Evolutionary conservation across 495 filamentous ascomycete genomes (phyloP), one percentile per base, ranked within the genome.

Genomic region (Hamigera avellanea): DNA sequence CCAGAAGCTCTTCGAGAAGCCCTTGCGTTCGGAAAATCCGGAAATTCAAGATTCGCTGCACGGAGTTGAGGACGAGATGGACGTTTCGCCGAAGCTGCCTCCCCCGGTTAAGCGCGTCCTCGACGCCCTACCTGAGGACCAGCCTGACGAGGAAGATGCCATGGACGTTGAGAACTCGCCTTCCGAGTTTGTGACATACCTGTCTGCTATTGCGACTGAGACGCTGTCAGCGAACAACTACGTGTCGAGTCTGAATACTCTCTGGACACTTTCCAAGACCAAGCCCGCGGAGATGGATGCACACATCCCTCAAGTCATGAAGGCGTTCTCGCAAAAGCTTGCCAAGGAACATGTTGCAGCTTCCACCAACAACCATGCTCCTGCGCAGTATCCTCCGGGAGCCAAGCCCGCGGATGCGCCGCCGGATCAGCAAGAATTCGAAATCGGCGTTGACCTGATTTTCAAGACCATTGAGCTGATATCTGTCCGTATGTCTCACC

Each of bases 21-120:
- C 81, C 8, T 58, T 96, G 35, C 83, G 84, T 39, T 86, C 77
- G 2, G 86, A 95, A 25, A 79, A 85, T 48, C 72, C 83, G 0
- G 89, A 99, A 45, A 73, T 96, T 21, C 93, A 96, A 45, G 86
- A 95, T 50, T 91, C 80, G 48, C 67, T 99, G 26, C 83, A 96
- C 50, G 66, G 73, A 28, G 57, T 70, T 9, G 77, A 82, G 46
- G 67, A 75, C 36, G 70, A 75, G n/a, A 72, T 73, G 35, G 78
- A 83, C 27, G 73, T 75, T 19, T 68, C 64, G 3, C 49, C 49
- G 13, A 68, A 66, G 38, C 37, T 66, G 30, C 56, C 54, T 6
- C 79, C 93, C 3, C 77, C 85, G 9, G 58, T 96, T 36, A 76
- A 78, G 46, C 76, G 86, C 30, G 80, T 95, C 25, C 70, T 99